Conservation (phyloP, 306 rosid species). For the Acacia acuminata region DNA sequence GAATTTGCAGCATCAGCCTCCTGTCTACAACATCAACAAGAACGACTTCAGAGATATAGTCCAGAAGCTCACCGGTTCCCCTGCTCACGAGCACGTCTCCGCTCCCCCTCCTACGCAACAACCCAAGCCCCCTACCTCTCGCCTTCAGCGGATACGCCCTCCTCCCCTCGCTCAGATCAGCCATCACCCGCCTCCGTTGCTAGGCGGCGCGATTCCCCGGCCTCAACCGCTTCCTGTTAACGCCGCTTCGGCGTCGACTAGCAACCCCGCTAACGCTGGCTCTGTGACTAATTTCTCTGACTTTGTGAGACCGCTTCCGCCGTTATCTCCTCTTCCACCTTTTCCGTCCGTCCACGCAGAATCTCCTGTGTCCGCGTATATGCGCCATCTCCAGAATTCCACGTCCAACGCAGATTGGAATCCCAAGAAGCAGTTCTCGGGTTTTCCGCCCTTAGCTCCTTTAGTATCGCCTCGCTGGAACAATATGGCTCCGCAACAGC, state of each 20-base stretch:
- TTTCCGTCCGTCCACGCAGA: slow-evolving; percentile 62
- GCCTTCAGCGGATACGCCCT: slow-evolving; percentile 77
- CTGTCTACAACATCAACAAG: slow-evolving; percentile 73
- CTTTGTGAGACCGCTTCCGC: slow-evolving; percentile 45
- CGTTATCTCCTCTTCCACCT: slow-evolving; percentile 72
- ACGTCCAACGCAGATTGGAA: slow-evolving; percentile 37
- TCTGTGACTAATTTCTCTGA: slow-evolving; percentile 26
- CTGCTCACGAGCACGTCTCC: slow-evolving; percentile 63
- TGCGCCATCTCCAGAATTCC: slow-evolving; percentile 55
- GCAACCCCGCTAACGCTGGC: slow-evolving; percentile 23
- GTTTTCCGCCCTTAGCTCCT: slow-evolving; percentile 61
- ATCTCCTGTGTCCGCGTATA: slow-evolving; percentile 70
- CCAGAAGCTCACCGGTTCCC: slow-evolving; percentile 84
- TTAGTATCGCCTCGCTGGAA: slow-evolving; percentile 65
- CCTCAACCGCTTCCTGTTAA: slow-evolving; percentile 13
- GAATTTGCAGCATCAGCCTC: slow-evolving; percentile 63
- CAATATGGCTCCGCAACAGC: slow-evolving; percentile 34
- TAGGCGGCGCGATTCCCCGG: slow-evolving; percentile 30
- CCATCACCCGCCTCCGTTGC: slow-evolving; percentile 48
- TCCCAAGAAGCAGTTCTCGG: slow-evolving; percentile 54
- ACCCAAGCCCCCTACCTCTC: slow-evolving; percentile 66
- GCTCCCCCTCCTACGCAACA: slow-evolving; percentile 57
- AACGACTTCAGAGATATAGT: slow-evolving; percentile 74
- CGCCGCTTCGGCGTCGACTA: slow-evolving; percentile 13
- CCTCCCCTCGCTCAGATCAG: slow-evolving; percentile 61